Conservation (phyloP, 805 yeast species). For the Hanseniaspora singularis region DNA sequence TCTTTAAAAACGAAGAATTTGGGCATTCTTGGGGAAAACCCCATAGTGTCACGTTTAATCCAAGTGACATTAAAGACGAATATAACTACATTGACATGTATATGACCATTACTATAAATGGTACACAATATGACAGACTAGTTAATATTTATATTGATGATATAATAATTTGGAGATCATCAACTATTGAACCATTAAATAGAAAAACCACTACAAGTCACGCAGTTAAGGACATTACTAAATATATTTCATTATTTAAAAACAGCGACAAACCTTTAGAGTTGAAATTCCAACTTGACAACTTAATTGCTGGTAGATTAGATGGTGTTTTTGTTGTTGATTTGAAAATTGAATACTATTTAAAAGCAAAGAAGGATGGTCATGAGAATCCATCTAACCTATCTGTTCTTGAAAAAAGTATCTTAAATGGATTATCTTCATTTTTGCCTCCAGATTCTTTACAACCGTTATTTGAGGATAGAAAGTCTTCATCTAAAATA, state of each 20-base stretch:
- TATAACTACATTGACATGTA: constrained; percentile 45
- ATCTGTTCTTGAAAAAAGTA: constrained; percentile 2
- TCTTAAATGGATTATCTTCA: constrained; percentile 6
- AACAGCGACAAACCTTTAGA: constrained; percentile 26
- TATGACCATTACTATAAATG: constrained; percentile 41
- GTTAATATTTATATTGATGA: constrained; percentile 53
- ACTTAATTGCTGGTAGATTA: constrained; percentile 40
- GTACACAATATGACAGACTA: constrained; percentile 54
- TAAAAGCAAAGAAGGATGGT: constrained; percentile 12
- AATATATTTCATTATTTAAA: constrained; percentile 40
- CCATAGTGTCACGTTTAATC: constrained; percentile 30
- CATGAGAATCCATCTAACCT: constrained; percentile 18
- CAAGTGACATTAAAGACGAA: constrained; percentile 34
- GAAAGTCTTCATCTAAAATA: constrained; percentile 21
- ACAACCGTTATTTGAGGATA: constrained; percentile 10
- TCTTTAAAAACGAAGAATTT: constrained; percentile 39
- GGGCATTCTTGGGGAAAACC: constrained; percentile 54
- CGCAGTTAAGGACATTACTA: constrained; percentile 52
- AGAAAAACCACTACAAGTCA: constrained; percentile 36
- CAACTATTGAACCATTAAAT: constrained; percentile 65
- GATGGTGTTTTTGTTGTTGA: constrained; percentile 50
- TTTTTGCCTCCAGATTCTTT: constrained; percentile 20
- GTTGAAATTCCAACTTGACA: constrained; percentile 52
- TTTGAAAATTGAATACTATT: constrained; percentile 37
- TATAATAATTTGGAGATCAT: constrained; percentile 67